Evolutionary conservation across 2,329 filamentous ascomycete species (phyloP), one percentile per base, ranked within the genome.

Genomic region (Aureobasidium mangrovei): DNA sequence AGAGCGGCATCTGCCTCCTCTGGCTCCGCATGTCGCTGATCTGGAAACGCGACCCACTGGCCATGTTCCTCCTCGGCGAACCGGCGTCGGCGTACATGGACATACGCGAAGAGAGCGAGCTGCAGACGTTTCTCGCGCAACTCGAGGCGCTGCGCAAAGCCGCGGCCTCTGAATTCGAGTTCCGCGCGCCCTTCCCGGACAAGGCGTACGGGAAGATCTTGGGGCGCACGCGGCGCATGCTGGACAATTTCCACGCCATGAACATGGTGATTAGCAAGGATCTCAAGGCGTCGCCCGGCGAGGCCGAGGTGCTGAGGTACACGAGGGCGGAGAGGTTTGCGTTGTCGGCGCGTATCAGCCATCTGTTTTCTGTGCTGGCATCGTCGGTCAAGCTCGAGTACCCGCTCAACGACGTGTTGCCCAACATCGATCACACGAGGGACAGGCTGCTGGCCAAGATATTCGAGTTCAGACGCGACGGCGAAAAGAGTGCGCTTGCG

Each of bases 191-290:
- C 0, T 98, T 98, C 63, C 88, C 90, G 1, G 79, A 84, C 59
- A 81, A 79, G 41, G 78, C 82, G 12, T 91, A 87, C 66, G 80
- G 79, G 4, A 80, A 83, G 35, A 86, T 97, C 55, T 79, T 97
- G 65, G 80, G 81, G 26, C 85, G 85, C 7, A 95, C 91, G 1
- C 84, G 85, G 58, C 83, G 86, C 51, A 88, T 96, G 70, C 81
- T 97, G 4, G 91, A 96, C 69, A 85, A 88, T 36, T 96, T 98
- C 69, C 91, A 97, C 65, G 89, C 91, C 49, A 95, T 98, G 88
- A 94, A 91, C 59, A 81, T 96, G 8, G 84, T 96, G 58, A 90
- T 95, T 36, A 79, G 86, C 64, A 91, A 91, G 64, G 87, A 91
- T 56, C 75, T 84, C 8, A 79, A 80, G 36, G 80, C 88, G 1